Evolutionary conservation across 2,329 filamentous ascomycete genomes (phyloP).

Genomic region (Phyllosticta capitalensis): DNA sequence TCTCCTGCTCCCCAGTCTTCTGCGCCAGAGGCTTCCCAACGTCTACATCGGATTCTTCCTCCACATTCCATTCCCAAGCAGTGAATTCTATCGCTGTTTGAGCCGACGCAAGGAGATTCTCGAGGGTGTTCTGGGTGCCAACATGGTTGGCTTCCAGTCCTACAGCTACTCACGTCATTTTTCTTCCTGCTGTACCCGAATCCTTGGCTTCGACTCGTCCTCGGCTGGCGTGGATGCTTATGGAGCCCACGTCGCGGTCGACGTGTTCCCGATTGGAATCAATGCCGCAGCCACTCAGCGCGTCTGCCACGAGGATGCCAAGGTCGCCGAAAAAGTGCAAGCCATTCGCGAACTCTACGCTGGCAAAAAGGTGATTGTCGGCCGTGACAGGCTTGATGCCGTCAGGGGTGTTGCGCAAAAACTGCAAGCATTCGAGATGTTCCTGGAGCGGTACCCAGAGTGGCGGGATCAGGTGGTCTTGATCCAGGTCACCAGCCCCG

Average conservation of each 20-base stretch:
- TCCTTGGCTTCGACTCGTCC: constrained; percentile 83
- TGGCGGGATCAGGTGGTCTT: constrained; percentile 89
- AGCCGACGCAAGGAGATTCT: constrained; percentile 82
- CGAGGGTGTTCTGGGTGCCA: constrained; percentile 80
- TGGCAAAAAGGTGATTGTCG: constrained; percentile 93
- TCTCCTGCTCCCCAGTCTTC: constrained; percentile 76
- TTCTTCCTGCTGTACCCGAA: constrained; percentile 82
- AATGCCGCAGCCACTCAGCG: constrained; percentile 72
- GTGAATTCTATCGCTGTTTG: constrained; percentile 85
- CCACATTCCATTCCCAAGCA: constrained; percentile 90
- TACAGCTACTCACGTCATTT: constrained; percentile 95
- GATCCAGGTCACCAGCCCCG: constrained; percentile 89
- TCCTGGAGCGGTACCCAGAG: constrained; percentile 81
- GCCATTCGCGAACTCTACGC: constrained; percentile 67
- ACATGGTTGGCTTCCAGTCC: constrained; percentile 91
- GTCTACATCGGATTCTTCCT: constrained; percentile 94
- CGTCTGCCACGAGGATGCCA: constrained; percentile 60
- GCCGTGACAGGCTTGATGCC: constrained; percentile 85
- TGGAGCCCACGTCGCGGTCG: constrained; percentile 78
- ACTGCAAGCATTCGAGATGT: constrained; percentile 85
- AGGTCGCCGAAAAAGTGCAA: constrained; percentile 61
- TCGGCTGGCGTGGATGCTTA: constrained; percentile 79
- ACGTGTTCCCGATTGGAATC: constrained; percentile 91
- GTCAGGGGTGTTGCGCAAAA: constrained; percentile 94
- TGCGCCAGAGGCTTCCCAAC: constrained; percentile 75